Conservation (phyloP, 2,329 filamentous ascomycete species). For the Trichoderma endophyticum region DNA sequence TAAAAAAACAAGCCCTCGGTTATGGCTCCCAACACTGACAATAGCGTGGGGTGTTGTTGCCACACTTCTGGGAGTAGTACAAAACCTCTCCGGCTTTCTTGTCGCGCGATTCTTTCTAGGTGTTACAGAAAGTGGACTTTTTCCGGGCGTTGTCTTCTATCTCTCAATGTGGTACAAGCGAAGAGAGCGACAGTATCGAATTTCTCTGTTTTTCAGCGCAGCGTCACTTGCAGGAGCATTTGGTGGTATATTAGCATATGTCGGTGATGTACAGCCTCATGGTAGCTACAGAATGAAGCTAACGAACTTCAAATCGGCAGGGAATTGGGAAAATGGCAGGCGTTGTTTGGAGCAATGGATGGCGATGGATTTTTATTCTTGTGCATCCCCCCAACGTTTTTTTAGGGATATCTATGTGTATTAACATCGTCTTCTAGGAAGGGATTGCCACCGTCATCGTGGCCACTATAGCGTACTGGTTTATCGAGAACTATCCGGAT, state of each 20-base stretch:
- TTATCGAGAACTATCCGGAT: constrained; percentile 64
- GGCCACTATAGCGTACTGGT: constrained; percentile 49
- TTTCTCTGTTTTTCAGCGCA: constrained; percentile 55
- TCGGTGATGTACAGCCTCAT: constrained; percentile 26
- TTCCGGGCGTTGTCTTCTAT: constrained; percentile 50
- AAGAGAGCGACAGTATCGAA: constrained; percentile 51
- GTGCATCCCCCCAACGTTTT: constrained; percentile 38
- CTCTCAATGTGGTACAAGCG: constrained; percentile 56
- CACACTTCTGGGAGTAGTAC: constrained; percentile 47
- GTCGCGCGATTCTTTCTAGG: constrained; percentile 54
- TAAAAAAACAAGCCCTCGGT: constrained; percentile 55
- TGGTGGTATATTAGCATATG: constrained; percentile 54
- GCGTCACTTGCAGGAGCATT: constrained; percentile 56
- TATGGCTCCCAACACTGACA: constrained; percentile 58
- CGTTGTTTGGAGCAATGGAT: constrained; percentile 50
- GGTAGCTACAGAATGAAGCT: neutral
- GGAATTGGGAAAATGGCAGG: constrained; percentile 54
- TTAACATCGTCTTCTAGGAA: constrained; percentile 36
- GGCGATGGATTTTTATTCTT: constrained; percentile 60
- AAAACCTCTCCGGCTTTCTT: constrained; percentile 50
- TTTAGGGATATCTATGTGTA: neutral
- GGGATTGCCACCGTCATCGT: constrained; percentile 55
- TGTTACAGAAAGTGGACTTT: constrained; percentile 51
- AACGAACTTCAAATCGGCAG: constrained; percentile 26
- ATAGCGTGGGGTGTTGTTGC: constrained; percentile 54